These are phyloP conservation scores for Syncephalastrum sp. DNA, from an alignment of 371 early-diverging fungal genomes.

Conservation along the genomic window DNA sequence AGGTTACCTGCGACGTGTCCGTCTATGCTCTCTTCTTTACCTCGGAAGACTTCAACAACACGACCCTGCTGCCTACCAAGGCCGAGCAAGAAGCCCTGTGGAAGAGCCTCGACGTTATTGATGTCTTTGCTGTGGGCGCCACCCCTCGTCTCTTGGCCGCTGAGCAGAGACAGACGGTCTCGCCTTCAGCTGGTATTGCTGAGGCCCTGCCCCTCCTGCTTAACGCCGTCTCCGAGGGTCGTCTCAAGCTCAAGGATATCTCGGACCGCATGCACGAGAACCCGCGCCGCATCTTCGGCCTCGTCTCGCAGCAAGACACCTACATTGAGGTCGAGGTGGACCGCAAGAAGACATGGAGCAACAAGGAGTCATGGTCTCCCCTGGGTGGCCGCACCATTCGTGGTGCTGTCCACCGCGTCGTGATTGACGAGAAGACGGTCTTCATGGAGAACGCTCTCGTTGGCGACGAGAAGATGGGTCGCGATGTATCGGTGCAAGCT, in stretches of 20 bases:
- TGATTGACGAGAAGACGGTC: constrained; percentile 77
- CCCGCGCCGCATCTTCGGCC: constrained; percentile 86
- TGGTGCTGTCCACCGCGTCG: constrained; percentile 84
- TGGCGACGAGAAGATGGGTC: constrained; percentile 42
- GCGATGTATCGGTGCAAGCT: constrained; percentile 54
- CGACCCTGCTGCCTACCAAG: constrained; percentile 48
- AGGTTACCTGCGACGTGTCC: constrained; percentile 90
- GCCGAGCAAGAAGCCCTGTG: constrained; percentile 72
- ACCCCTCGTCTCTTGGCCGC: constrained; percentile 61
- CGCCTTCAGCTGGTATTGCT: constrained; percentile 59
- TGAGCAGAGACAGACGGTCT: constrained; percentile 45
- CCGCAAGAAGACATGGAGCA: constrained; percentile 44
- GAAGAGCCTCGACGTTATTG: constrained; percentile 77
- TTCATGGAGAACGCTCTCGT: constrained; percentile 79
- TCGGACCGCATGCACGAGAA: constrained; percentile 72
- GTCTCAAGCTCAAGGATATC: constrained; percentile 80
- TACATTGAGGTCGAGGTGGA: constrained; percentile 85
- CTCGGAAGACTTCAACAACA: constrained; percentile 42
- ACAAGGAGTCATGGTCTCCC: constrained; percentile 40
- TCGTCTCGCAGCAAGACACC: constrained; percentile 86
- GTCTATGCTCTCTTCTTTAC: constrained; percentile 80
- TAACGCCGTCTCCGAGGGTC: constrained; percentile 80
- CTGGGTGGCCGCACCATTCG: constrained; percentile 46
- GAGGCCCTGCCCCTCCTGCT: constrained; percentile 81
- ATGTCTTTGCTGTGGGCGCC: constrained; percentile 88